Evolutionary conservation across 1,284 basidiomycete genomes (phyloP).

Genomic region (Boletus sp.): DNA sequence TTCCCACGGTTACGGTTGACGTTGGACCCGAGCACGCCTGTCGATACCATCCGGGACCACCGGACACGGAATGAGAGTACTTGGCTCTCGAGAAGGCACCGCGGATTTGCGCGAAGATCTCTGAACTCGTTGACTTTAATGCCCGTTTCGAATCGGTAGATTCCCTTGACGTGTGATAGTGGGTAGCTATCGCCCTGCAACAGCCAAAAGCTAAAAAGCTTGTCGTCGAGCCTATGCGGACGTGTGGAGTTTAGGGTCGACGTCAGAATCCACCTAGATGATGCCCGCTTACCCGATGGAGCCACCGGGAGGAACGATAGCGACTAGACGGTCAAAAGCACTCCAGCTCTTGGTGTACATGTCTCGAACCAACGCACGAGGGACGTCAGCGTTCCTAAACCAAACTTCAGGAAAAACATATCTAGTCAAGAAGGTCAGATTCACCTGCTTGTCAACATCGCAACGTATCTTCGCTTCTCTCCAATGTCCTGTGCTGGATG

Average conservation of each 20-base stretch:
- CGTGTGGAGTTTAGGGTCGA: slow-evolving; percentile 1
- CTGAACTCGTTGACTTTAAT: slow-evolving; percentile 81
- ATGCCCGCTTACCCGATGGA: slow-evolving; percentile 65
- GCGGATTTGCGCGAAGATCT: slow-evolving; percentile 78
- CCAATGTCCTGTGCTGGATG: slow-evolving; percentile 73
- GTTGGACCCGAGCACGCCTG: slow-evolving; percentile 48
- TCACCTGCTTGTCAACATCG: slow-evolving; percentile 64
- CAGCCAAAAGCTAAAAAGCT: slow-evolving; percentile 82
- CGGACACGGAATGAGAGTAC: slow-evolving; percentile 72
- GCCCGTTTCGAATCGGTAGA: slow-evolving; percentile 80
- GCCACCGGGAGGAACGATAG: slow-evolving; percentile 81
- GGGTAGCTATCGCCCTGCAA: slow-evolving; percentile 72
- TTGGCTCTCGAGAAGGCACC: slow-evolving; percentile 76
- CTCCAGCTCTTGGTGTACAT: slow-evolving; percentile 90
- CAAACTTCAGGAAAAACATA: background rate
- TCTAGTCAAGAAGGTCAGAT: background rate
- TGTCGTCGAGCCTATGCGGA: slow-evolving; percentile 68
- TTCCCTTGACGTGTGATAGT: slow-evolving; percentile 75
- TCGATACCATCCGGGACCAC: slow-evolving; percentile 67
- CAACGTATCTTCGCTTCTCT: slow-evolving; percentile 69
- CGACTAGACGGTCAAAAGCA: slow-evolving; percentile 77
- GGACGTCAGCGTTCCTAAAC: slow-evolving; percentile 76
- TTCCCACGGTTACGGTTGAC: slow-evolving; percentile 33
- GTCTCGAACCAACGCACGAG: slow-evolving; percentile 75
- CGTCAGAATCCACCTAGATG: background rate